Percentiles rank a stretch among this genome's conserved stretches.
Evolutionary conservation across 2,329 filamentous ascomycete genomes (phyloP).

Genomic region (Nothophoma quercina): DNA sequence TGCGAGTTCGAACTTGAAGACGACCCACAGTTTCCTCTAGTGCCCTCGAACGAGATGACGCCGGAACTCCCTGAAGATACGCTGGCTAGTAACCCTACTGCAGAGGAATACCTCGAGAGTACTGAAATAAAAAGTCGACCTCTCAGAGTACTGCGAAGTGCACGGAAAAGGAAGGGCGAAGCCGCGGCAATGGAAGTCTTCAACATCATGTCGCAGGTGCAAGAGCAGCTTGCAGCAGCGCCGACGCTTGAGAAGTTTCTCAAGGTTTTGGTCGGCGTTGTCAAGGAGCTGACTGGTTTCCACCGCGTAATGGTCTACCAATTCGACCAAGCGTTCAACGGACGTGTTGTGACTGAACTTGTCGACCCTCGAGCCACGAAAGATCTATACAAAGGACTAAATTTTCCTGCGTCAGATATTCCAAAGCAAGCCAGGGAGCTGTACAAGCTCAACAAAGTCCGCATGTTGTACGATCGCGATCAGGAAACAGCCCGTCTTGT

Average conservation of each 20-base stretch:
- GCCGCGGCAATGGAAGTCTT: conserved; percentile 89
- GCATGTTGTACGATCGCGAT: conserved; percentile 85
- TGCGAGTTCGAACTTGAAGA: conserved; percentile 91
- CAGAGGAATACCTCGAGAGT: conserved; percentile 77
- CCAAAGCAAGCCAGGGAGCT: conserved; percentile 86
- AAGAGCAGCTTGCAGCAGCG: conserved; percentile 81
- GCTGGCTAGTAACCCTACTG: conserved; percentile 73
- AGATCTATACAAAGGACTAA: conserved; percentile 85
- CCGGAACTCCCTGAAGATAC: conserved; percentile 76
- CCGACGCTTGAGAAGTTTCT: conserved; percentile 75
- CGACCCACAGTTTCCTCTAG: conserved; percentile 72
- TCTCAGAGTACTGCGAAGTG: conserved; percentile 76
- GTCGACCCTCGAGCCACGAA: conserved; percentile 81
- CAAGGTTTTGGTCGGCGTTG: conserved; percentile 82
- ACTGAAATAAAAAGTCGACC: conserved; percentile 79
- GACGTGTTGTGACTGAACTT: conserved; percentile 85
- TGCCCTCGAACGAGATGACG: conserved; percentile 64
- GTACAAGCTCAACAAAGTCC: conserved; percentile 89
- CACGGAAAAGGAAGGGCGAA: conserved; percentile 77
- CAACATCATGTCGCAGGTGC: conserved; percentile 89
- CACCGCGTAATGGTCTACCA: conserved; percentile 94
- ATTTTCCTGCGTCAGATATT: conserved; percentile 89
- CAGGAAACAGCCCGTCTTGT: conserved; percentile 81
- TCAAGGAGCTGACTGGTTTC: conserved; percentile 90
- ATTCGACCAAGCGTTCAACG: conserved; percentile 83